Evolutionary conservation across 768 basidiomycete genomes (phyloP), one percentile per base, ranked within the genome.

Genomic region (Suillus bovinus): DNA sequence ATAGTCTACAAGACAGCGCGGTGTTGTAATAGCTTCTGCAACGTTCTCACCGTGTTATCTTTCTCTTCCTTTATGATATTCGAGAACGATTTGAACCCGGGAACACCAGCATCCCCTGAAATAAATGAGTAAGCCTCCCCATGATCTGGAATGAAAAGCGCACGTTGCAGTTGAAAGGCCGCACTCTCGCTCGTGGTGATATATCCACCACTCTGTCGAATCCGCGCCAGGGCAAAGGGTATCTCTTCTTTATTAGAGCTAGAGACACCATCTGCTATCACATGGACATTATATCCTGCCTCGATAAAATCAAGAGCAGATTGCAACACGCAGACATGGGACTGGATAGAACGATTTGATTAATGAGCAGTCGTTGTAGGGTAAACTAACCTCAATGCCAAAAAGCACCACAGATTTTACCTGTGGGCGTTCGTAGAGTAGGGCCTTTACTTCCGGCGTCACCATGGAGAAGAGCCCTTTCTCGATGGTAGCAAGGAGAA

Each of bases 381-480:
- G 24, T 46, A 7, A 17, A 72, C 83, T 41, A 65, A 91, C 94
- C 82, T 96, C 95, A 57, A 96, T 94, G 17, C 96, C 96, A 64
- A 94, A 86, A 6, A 98, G 71, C 8, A 96, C 84, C 52, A 94
- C 78, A 8, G 84, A 85, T 44, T 81, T 80, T 61, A 89, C 70
- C 16, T 76, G 67, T 4, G 82, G 80, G 29, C 79, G 81, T 6
- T 79, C 67, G 24, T 72, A 70, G 58, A 96, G 77, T 9, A 86
- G 64, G 3, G 74, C 63, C 58, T 79, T 74, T 7, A 96, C 83
- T 38, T 91, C 85, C 7, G 88, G 83, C 0, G 86, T 88, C 60
- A 88, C 68, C 95, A 97, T 96, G 1, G 90, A 91, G 78, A 98
- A 97, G 58, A 84, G 82, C 0, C 87, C 86, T 73, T 97, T 97